Evolutionary conservation across 495 filamentous ascomycete species (phyloP), one percentile per base, ranked within the genome.

Genomic region (Neurospora sp.): DNA sequence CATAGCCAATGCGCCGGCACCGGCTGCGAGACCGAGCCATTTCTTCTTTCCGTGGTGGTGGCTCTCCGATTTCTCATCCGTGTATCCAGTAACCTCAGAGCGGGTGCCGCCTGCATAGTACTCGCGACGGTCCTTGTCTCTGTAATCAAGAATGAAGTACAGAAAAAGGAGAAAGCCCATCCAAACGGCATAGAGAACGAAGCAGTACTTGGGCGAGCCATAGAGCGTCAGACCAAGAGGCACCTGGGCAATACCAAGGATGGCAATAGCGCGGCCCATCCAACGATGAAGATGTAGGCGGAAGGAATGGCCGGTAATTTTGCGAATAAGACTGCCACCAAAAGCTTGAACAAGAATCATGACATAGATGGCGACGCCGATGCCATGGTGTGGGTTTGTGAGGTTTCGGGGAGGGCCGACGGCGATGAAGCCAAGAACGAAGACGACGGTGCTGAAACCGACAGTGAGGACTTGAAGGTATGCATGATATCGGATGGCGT

Each of bases 371-470:
- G 94, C 91, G 40, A 97, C 83, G 31, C 96, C 96, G 77, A 98
- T 98, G 72, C 94, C 94, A 83, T 94, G 92, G 83, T 99, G 96
- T 2, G 96, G 96, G 80, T 99, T 99, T 66, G 92, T 92, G 75
- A 98, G 85, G 77, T 89, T 93, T 73, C 94, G 87, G 68, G 83
- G 79, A 2, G 91, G 88, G 10, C 93, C 93, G 31, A 96, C 91
- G 42, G 95, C 93, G 78, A 93, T 87, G 80, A 86, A 94, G 16
- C 94, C 93, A 11, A 95, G 82, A 44, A 92, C 81, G 75, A 97
- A 92, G 11, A 92, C 81, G 27, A 92, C 90, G 0, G 93, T 95
- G 39, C 86, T 83, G 70, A 96, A 81, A 27, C 88, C 79, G 20
- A 97, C 82, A 27, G 93, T 91, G 71, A 97, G 76, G n/a, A 96